Evolutionary conservation across 192 early-diverging fungal genomes (phyloP), one percentile per base, ranked within the genome.

Genomic region (Mortierella alpina): DNA sequence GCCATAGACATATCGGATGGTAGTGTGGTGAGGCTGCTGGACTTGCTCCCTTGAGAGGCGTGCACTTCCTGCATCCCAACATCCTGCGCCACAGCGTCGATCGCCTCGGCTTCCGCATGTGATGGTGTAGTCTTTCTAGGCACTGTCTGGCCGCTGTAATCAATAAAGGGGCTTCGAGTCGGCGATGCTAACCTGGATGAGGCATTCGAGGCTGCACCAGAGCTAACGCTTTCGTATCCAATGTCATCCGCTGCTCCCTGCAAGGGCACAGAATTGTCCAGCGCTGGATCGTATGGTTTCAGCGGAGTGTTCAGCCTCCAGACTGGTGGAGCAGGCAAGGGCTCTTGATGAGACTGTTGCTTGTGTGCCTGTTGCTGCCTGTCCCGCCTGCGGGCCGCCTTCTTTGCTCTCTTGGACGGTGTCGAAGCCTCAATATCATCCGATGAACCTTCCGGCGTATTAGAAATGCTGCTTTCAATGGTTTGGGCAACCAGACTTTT

Each of bases 361-460:
- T n/a, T n/a, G n/a, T n/a, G n/a, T 59, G 58, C 17, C 14, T 31
- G 14, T 23, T 22, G 22, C 41, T 59, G 58, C 17, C 14, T 31
- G 14, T 23, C 20, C 7, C 12, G 15, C 58, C 14, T 59, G 18
- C 14, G 23, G 22, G 41, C 8, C 2, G 58, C 31, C 14, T 17
- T 23, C 18, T 59, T 17, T 1, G 22, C 58, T 45, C 44, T 9
- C 42, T 18, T 20, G 4, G 60, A 47, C 8, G 45, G 41, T 10
- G 60, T 15, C 6, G 46, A 57, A 40, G 31, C 39, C 44, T 70
- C 68, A 3, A 49, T 46, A 9, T 73, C 71, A 65, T 73, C 70
- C 42, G 7, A 42, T 42, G 63, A 73, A 40, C 49, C 62, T n/a
- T 58, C 71, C 10, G 70, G 60, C 9, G 60, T 67, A 47, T 56